Base-by-base conservation (phyloP, 164 flowering plant species). In the Magnolia changhungtana region DNA sequence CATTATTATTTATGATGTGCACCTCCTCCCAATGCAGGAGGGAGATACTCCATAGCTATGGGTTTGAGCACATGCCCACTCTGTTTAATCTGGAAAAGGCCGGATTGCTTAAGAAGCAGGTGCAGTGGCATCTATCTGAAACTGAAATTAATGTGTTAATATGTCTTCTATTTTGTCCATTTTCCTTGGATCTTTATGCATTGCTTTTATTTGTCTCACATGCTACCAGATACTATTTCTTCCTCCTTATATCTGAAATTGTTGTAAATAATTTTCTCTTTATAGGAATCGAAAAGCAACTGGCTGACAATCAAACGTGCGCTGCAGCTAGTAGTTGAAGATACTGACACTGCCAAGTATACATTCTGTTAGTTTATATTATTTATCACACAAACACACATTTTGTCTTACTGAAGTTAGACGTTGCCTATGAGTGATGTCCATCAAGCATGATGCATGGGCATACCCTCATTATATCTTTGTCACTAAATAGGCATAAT, bases 1-100 rank as follows among this genome's bases (percentile, higher is more conserved):
- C 18, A 16, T 3, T 55, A 55, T 52, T 11, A 16, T 55, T 55
- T 55, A 55, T 55, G 18, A 55, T 55, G 3, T 9, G 61, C 18
- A 11, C 63, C 50, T 67, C 45, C 7, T 71, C 10, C 18, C 21
- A 16, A 31, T 74, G 14, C 72, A 96, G 99, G 97, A 90, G 98
- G 85, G 99, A 96, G 88, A 80, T 96, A 45, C 98, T 96, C 37
- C 98, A 94, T 78, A 94, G 99, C 83, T 96, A 96, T 86, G 99
- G 99, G 58, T 94, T 94, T 88, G 99, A 96, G 87, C 96, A 96
- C 81, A 88, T 94, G 85, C 87, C 80, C 55, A 91, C 96, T 7
- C 83, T 96, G 78, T 82, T 88, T 84, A 96, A 90, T 86, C 86
- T 96, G 80, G 99, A 94, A 78, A 94, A 88, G 81, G 97, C 97